Percentiles rank a stretch among this genome's conserved stretches.
phyloP scores from a whole-genome alignment of 2,329 filamentous ascomycete species.

The Pseudodiploospora longispora region DNA sequence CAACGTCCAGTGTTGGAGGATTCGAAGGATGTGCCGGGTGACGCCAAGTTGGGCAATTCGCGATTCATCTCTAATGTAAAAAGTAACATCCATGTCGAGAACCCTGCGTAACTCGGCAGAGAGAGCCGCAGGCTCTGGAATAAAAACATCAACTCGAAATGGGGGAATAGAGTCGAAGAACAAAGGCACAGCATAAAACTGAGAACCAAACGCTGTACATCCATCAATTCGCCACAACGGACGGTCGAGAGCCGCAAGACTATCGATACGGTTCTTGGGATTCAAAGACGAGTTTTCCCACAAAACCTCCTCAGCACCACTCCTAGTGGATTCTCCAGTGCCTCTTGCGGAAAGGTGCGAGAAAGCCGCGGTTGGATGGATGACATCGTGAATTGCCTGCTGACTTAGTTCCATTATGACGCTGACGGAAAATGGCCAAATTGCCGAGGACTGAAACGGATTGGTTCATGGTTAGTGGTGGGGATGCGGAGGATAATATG shows the following conservation, averaged over 20 bases:
- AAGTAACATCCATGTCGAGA: slow-evolving; percentile 41
- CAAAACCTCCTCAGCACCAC: slow-evolving; percentile 4
- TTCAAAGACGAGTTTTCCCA: slow-evolving; percentile 48
- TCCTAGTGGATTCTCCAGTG: not conserved
- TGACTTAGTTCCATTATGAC: slow-evolving; percentile 45
- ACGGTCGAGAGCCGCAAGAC: slow-evolving; percentile 34
- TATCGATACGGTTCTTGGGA: slow-evolving; percentile 53
- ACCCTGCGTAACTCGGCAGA: slow-evolving; percentile 33
- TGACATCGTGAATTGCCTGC: slow-evolving; percentile 44
- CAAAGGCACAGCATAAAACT: slow-evolving; percentile 48
- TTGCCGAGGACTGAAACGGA: not conserved
- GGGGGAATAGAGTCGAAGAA: slow-evolving; percentile 40
- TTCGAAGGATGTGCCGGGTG: slow-evolving; percentile 44
- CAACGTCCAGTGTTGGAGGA: slow-evolving; percentile 43
- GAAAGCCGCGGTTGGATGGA: slow-evolving; percentile 52
- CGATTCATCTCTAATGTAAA: slow-evolving; percentile 44
- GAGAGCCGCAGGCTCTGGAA: slow-evolving; percentile 41
- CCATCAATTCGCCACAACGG: slow-evolving; percentile 53
- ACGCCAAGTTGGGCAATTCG: slow-evolving; percentile 43
- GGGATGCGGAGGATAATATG: not conserved
- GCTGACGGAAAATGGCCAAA: not conserved
- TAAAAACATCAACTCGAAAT: slow-evolving; percentile 50
- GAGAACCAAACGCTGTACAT: slow-evolving; percentile 47
- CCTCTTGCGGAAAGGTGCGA: slow-evolving; percentile 10
- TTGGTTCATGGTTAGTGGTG: slow-evolving; percentile 1